A percentile compares a stretch with the other conserved stretches of the same genome.
phyloP scores from a whole-genome alignment of 1,139 yeast species.

The Lodderomyces theae region DNA sequence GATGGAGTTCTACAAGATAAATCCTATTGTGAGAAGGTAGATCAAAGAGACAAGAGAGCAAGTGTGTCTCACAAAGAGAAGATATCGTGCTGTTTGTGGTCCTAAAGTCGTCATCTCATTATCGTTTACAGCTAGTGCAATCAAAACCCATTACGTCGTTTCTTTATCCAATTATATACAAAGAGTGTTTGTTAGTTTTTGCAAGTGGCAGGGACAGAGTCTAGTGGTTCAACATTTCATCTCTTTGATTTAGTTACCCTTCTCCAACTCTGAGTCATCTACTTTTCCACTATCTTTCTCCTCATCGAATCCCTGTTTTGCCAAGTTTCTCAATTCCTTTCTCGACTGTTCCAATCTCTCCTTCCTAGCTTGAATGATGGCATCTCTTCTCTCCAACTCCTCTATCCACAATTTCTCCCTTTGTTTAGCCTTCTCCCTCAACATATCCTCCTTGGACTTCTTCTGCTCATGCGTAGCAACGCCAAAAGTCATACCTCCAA shows the following conservation, averaged over 20 bases:
- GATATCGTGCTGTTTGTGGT: too few relatives aligned
- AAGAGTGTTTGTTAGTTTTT: too few relatives aligned
- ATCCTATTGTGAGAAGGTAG: neutral
- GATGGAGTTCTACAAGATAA: neutral
- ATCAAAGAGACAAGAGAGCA: neutral
- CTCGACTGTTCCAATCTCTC: constrained; percentile 40
- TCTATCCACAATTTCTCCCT: constrained; percentile 89
- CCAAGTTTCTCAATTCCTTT: constrained; percentile 38
- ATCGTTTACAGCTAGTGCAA: too few relatives aligned
- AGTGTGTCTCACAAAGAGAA: too few relatives aligned
- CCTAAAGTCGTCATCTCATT: too few relatives aligned
- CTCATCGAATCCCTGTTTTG: constrained; percentile 39
- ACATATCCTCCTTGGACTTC: constrained; percentile 56
- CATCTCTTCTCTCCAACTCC: constrained; percentile 82
- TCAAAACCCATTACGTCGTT: constrained; percentile 2
- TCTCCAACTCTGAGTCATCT: neutral
- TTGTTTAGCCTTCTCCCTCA: constrained; percentile 72
- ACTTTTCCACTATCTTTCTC: constrained; percentile 14
- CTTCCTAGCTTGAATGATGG: constrained; percentile 64
- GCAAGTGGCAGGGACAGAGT: too few relatives aligned
- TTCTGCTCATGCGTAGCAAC: constrained; percentile 32
- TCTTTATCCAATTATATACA: neutral
- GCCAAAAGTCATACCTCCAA: constrained; percentile 71
- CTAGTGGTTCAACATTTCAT: too few relatives aligned
- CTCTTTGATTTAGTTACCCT: neutral